Percentiles rank a stretch among this genome's conserved stretches.
Conservation (phyloP, 2,329 filamentous ascomycete species). For the Monosporascus sp. region DNA sequence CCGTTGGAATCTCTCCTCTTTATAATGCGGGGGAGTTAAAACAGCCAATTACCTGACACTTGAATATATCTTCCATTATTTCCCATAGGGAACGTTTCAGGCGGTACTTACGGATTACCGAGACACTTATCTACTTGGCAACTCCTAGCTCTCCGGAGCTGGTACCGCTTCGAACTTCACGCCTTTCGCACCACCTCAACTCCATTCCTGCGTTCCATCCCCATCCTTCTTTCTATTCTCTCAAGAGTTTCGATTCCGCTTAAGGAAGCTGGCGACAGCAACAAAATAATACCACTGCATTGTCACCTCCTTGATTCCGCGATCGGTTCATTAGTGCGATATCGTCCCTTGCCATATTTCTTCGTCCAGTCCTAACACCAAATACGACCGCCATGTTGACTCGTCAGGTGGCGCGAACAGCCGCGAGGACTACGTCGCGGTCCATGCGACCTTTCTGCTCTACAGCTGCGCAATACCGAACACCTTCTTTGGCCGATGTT, state of each 20-base stretch:
- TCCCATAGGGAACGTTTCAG: background rate
- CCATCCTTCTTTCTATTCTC: background rate
- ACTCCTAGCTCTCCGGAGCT: background rate
- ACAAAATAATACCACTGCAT: background rate
- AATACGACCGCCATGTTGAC: constrained; percentile 37
- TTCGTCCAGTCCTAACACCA: constrained; percentile 8
- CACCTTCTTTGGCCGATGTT: constrained; percentile 83
- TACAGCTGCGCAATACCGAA: constrained; percentile 41
- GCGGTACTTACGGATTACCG: background rate
- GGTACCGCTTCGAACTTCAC: background rate
- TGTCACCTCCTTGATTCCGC: too few species aligned
- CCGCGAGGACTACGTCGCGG: constrained; percentile 38
- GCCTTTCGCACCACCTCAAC: background rate
- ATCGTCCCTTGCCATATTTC: too few species aligned
- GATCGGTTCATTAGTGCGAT: too few species aligned
- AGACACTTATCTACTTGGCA: background rate
- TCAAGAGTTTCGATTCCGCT: background rate
- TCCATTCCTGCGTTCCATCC: background rate
- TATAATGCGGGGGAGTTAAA: background rate
- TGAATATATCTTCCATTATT: background rate
- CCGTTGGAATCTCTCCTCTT: background rate
- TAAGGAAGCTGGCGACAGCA: background rate
- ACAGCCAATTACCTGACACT: background rate
- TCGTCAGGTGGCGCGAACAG: constrained; percentile 43
- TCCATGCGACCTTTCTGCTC: constrained; percentile 53